Conservation (phyloP, 192 early-diverging fungal genomes). For the Entomortierella chlamydospora region DNA sequence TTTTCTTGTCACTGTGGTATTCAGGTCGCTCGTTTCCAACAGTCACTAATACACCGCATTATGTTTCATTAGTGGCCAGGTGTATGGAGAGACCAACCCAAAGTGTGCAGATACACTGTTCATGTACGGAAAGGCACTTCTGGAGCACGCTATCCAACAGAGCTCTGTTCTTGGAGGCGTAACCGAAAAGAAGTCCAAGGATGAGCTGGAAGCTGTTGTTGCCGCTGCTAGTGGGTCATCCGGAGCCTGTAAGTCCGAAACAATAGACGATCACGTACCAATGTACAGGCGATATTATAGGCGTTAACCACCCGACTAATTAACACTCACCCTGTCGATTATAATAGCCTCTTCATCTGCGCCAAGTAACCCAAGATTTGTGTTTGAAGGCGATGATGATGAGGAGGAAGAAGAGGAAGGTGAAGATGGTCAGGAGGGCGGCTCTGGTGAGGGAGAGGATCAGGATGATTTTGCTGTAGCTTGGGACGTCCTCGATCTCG, state of each 20-base stretch:
- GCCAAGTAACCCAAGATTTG: constrained; percentile 64
- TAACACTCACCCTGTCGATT: too few species aligned
- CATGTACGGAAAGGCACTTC: constrained; percentile 78
- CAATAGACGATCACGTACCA: not conserved
- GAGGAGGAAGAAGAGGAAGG: constrained; percentile 63
- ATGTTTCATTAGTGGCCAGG: constrained; percentile 60
- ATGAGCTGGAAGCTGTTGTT: constrained; percentile 40
- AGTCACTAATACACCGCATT: too few species aligned
- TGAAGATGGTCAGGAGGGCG: constrained; percentile 41
- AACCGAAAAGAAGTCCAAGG: constrained; percentile 50
- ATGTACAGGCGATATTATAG: not conserved
- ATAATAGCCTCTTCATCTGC: constrained; percentile 20
- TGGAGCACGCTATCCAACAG: constrained; percentile 80
- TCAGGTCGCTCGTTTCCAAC: too few species aligned
- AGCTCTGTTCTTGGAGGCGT: constrained; percentile 78
- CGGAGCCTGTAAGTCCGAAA: constrained; percentile 6
- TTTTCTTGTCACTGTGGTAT: too few species aligned
- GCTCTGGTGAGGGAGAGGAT: constrained; percentile 25
- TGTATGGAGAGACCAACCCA: constrained; percentile 70
- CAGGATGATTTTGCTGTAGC: constrained; percentile 81
- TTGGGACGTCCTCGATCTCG: constrained; percentile 87
- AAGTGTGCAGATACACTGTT: constrained; percentile 79
- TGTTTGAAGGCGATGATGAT: constrained; percentile 72
- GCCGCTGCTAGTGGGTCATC: constrained; percentile 22
- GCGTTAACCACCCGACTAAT: too few species aligned